phyloP scores from a whole-genome alignment of 2,329 filamentous ascomycete species.

The Pochonia chlamydosporia region DNA sequence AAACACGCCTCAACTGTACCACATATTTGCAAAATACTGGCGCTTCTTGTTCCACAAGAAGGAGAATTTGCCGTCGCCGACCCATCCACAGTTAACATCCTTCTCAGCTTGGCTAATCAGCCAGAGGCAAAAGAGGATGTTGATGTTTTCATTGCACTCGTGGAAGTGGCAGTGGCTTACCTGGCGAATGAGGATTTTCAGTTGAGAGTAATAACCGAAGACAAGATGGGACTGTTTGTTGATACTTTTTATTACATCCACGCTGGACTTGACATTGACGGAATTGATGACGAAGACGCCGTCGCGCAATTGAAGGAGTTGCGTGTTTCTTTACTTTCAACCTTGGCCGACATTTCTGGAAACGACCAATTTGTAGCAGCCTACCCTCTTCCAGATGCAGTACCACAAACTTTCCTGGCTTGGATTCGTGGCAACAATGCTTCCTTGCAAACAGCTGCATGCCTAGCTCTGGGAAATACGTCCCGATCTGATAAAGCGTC shows the following conservation, averaged over 20 bases:
- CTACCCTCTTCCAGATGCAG: conserved; percentile 36
- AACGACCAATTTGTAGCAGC: conserved; percentile 37
- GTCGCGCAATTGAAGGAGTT: conserved; percentile 40
- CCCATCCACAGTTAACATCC: conserved; percentile 38
- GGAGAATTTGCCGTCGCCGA: conserved; percentile 39
- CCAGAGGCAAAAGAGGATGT: conserved; percentile 36
- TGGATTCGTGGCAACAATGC: conserved; percentile 39
- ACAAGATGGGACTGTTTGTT: conserved; percentile 38
- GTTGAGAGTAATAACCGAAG: conserved; percentile 34
- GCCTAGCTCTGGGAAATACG: conserved; percentile 56
- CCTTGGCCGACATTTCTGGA: conserved; percentile 47
- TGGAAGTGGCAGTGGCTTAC: conserved; percentile 49
- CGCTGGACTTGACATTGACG: conserved; percentile 30
- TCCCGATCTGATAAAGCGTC: conserved; percentile 52
- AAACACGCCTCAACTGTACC: conserved; percentile 38
- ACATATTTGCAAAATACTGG: conserved; percentile 52
- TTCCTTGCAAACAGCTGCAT: conserved; percentile 50
- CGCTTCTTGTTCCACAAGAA: conserved; percentile 47
- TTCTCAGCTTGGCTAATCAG: conserved; percentile 44
- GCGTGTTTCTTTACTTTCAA: conserved; percentile 42
- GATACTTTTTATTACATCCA: conserved; percentile 43
- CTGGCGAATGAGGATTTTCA: conserved; percentile 50
- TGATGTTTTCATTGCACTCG: conserved; percentile 48
- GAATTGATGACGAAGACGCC: conserved; percentile 40
- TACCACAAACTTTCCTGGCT: conserved; percentile 35